Evolutionary conservation across 345 rosid genomes (phyloP).

Genomic region (Gossypium ekmanianum): DNA sequence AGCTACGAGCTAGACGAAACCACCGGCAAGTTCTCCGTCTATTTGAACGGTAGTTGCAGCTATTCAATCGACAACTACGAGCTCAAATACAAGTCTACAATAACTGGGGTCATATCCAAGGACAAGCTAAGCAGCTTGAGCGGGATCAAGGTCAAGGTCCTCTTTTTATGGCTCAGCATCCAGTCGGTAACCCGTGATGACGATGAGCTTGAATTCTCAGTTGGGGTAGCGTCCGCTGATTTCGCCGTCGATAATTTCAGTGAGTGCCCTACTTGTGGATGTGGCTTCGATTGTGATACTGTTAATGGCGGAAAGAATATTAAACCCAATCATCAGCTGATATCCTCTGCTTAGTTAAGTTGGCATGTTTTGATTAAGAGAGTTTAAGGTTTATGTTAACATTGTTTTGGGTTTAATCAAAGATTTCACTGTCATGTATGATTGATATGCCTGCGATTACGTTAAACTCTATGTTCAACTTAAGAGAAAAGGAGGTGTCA

Average conservation of each 20-base stretch:
- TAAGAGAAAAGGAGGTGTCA: no score
- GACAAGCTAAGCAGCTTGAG: constrained; percentile 35
- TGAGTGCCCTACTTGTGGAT: constrained; percentile 43
- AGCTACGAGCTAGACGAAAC: constrained; percentile 37
- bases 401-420: background rate
- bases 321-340: background rate
- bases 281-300: constrained; percentile 42
- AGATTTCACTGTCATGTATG: background rate
- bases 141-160: constrained; percentile 42
- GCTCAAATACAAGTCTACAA: constrained; percentile 40
- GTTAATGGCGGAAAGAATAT: background rate
- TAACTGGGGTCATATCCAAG: constrained; percentile 36
- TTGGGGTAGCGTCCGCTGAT: constrained; percentile 41
- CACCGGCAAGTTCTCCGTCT: constrained; percentile 35
- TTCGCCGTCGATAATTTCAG: constrained; percentile 33
- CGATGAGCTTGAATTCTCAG: constrained; percentile 44
- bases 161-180: constrained; percentile 44
- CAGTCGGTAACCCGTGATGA: constrained; percentile 30
- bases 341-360: constrained; percentile 16
- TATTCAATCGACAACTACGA: constrained; percentile 40
- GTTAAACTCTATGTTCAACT: no score
- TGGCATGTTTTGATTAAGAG: background rate
- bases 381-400: background rate
- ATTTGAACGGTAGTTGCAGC: constrained; percentile 34
- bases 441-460: no score